Conservation (phyloP, 2,329 filamentous ascomycete genomes). For the Stemphylium vesicarium region DNA sequence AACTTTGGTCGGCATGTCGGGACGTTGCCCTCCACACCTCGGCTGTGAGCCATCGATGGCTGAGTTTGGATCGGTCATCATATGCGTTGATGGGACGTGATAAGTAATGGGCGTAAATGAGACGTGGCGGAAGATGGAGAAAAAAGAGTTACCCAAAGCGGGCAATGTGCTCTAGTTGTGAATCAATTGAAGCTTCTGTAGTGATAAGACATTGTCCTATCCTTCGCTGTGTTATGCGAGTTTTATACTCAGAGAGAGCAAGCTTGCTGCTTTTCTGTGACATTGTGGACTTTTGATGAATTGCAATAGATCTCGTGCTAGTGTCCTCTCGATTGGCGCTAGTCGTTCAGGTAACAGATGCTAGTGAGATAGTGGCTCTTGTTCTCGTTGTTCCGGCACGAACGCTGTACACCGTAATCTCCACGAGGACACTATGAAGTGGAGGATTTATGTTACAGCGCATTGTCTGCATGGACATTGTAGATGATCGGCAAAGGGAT, state of each 20-base stretch:
- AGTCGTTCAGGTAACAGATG: conserved; percentile 3
- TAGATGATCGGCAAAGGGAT: not conserved
- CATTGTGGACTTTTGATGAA: not conserved
- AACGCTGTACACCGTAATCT: conserved; percentile 4
- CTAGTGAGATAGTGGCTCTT: conserved; percentile 2
- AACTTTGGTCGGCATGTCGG: not conserved
- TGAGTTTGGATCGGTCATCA: conserved; percentile 22
- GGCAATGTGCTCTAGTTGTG: not conserved
- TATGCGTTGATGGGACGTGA: not conserved
- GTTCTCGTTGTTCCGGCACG: not conserved
- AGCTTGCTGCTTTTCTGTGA: not conserved
- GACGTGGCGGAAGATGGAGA: not conserved
- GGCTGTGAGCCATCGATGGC: conserved; percentile 17
- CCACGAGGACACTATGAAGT: not conserved
- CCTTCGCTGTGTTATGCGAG: not conserved
- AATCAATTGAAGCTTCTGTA: not conserved
- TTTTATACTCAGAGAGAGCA: not conserved
- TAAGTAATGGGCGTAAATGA: not conserved
- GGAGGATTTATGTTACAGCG: not conserved
- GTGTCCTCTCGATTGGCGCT: not conserved
- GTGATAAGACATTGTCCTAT: not conserved
- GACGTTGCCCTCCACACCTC: conserved; percentile 23
- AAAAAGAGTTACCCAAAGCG: not conserved
- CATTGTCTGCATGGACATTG: not conserved
- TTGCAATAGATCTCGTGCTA: not conserved